A percentile compares a stretch with the other conserved stretches of the same genome.
Evolutionary conservation across 2,329 filamentous ascomycete genomes (phyloP).

Genomic region (Lizonia empirigonia): DNA sequence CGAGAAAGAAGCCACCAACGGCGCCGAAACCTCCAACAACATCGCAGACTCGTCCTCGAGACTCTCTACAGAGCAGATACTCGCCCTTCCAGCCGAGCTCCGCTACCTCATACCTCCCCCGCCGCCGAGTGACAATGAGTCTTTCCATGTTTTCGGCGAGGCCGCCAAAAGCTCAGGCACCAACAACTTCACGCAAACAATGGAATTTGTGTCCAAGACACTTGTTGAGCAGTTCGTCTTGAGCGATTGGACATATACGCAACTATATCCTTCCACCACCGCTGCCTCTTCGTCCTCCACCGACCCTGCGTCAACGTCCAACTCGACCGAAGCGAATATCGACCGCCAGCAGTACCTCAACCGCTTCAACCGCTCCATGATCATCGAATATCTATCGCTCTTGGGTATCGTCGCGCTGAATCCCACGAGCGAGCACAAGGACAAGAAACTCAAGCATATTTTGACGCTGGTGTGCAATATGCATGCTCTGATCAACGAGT

Average conservation of each 20-base stretch:
- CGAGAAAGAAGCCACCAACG: conserved; percentile 45
- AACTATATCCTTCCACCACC: conserved; percentile 63
- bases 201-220: conserved; percentile 37
- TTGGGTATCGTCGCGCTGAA: conserved; percentile 72
- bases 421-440: conserved; percentile 66
- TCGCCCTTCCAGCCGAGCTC: conserved; percentile 71
- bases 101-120: conserved; percentile 79
- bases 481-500: conserved; percentile 92
- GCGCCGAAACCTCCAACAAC: conserved; percentile 22
- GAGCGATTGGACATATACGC: conserved; percentile 71
- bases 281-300: conserved; percentile 38
- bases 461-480: conserved; percentile 86
- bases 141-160: conserved; percentile 75
- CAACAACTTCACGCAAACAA: conserved; percentile 33
- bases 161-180: conserved; percentile 53
- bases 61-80: conserved; percentile 36
- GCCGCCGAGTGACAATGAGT: conserved; percentile 69
- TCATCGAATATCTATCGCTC: conserved; percentile 89
- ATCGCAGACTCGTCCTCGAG: neutral
- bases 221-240: conserved; percentile 58
- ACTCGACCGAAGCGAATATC: conserved; percentile 47
- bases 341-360: conserved; percentile 68
- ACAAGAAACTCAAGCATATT: conserved; percentile 77
- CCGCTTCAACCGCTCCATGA: conserved; percentile 78
- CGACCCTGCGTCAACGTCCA: conserved; percentile 56